phyloP scores from a whole-genome alignment of 345 rosid species.

The Euphorbia lathyris region DNA sequence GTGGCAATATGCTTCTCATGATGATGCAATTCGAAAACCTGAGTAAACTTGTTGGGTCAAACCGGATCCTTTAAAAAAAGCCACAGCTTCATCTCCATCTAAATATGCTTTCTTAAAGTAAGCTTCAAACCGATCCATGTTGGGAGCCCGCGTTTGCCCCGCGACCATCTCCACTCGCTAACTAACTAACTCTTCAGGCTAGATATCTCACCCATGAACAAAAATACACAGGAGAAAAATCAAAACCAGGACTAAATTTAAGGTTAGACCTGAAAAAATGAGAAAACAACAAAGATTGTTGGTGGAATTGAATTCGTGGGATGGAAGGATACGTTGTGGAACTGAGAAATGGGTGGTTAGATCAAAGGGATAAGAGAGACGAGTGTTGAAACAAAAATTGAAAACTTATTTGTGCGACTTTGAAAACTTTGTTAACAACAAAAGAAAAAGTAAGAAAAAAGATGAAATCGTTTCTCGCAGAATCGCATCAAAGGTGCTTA shows the following conservation, averaged over 20 bases:
- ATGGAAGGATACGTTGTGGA: neutral
- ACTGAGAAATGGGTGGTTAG: constrained; percentile 9
- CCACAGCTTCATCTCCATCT: constrained; percentile 93
- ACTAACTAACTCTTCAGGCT: too few relatives aligned
- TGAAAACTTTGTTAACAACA: too few relatives aligned
- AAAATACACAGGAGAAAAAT: neutral
- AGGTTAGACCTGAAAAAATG: neutral
- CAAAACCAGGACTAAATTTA: neutral
- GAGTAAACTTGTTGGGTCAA: constrained; percentile 85
- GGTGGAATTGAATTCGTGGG: neutral
- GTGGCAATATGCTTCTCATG: too few relatives aligned
- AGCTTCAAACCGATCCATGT: constrained; percentile 76
- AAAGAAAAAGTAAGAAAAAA: too few relatives aligned
- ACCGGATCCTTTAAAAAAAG: constrained; percentile 88
- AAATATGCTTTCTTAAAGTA: constrained; percentile 91
- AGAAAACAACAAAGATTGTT: neutral
- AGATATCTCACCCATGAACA: neutral
- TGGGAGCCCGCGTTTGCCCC: constrained; percentile 36
- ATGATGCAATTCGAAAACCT: too few relatives aligned
- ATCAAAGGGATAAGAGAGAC: constrained; percentile 15
- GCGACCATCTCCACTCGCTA: constrained; percentile 47
- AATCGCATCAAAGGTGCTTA: too few relatives aligned
- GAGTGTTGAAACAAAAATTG: too few relatives aligned
- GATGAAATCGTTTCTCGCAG: too few relatives aligned
- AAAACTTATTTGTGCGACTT: too few relatives aligned